phyloP scores from a whole-genome alignment of 2,329 filamentous ascomycete species.

The Colletotrichum camelliae region DNA sequence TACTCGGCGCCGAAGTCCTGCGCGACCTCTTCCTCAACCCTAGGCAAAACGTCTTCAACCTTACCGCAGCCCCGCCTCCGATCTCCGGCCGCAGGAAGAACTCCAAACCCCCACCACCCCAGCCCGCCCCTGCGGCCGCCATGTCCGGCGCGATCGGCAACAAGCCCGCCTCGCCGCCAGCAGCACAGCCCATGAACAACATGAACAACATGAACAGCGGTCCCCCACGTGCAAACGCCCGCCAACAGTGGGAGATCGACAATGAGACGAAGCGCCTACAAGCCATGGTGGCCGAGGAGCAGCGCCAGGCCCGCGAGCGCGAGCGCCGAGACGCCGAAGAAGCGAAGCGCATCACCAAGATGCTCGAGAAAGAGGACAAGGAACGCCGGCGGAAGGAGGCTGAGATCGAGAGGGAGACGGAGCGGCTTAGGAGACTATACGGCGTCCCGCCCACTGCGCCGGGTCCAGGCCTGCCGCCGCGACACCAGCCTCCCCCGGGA shows the following conservation, averaged over 20 bases:
- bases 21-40: constrained; percentile 69
- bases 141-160: constrained; percentile 47
- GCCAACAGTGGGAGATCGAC: constrained; percentile 57
- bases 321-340: constrained; percentile 51
- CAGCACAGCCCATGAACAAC: constrained; percentile 29
- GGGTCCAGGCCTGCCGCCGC: constrained; percentile 38
- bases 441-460: constrained; percentile 51
- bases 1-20: constrained; percentile 68
- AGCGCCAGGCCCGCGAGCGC: constrained; percentile 59
- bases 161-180: constrained; percentile 25
- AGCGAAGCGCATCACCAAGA: constrained; percentile 64
- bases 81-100: constrained; percentile 43
- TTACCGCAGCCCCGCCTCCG: constrained; percentile 49
- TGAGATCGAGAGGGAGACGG: constrained; percentile 80
- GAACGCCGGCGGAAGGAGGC: constrained; percentile 62
- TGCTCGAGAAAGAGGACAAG: constrained; percentile 70
- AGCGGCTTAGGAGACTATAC: constrained; percentile 74
- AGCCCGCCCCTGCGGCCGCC: constrained; percentile 25
- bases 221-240: constrained; percentile 33
- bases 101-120: constrained; percentile 42
- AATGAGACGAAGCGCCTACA: constrained; percentile 79
- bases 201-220: constrained; percentile 27
- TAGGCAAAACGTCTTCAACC: constrained; percentile 80
- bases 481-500: neutral
- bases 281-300: constrained; percentile 55